A percentile compares a stretch with the other conserved stretches of the same genome.
Evolutionary conservation across 768 basidiomycete species (phyloP).

Genomic region (Mycena belliarum): DNA sequence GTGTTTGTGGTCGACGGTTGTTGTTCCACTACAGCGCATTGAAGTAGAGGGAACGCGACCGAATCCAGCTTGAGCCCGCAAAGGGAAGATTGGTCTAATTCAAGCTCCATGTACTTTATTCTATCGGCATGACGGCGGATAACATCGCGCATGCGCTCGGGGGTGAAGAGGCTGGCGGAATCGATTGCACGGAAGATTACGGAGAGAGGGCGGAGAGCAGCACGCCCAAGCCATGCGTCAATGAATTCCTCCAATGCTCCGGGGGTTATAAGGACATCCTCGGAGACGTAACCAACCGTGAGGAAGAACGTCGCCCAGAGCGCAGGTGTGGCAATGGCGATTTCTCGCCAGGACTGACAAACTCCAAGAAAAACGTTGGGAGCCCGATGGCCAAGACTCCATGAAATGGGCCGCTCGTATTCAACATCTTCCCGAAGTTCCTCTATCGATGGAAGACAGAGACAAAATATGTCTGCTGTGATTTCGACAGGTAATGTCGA

Average conservation of each 20-base stretch:
- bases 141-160: not conserved
- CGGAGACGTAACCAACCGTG: not conserved
- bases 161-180: not conserved
- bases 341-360: not conserved
- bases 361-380: not conserved
- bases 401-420: too few relatives aligned
- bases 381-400: not conserved
- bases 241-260: not conserved
- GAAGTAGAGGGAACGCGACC: not conserved
- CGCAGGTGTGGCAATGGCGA: not conserved
- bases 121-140: constrained; percentile 2
- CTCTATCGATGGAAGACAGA: not conserved
- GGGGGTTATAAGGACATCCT: not conserved
- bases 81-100: not conserved
- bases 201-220: not conserved
- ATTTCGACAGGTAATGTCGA: not conserved
- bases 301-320: not conserved
- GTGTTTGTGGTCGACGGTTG: not conserved
- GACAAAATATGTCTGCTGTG: not conserved
- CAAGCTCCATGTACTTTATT: not conserved
- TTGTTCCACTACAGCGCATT: not conserved
- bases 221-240: not conserved
- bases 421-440: not conserved
- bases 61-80: not conserved
- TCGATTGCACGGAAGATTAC: not conserved